Evolutionary conservation across 2,329 filamentous ascomycete species (phyloP).

Genomic region (Harringtonia aguacate): DNA sequence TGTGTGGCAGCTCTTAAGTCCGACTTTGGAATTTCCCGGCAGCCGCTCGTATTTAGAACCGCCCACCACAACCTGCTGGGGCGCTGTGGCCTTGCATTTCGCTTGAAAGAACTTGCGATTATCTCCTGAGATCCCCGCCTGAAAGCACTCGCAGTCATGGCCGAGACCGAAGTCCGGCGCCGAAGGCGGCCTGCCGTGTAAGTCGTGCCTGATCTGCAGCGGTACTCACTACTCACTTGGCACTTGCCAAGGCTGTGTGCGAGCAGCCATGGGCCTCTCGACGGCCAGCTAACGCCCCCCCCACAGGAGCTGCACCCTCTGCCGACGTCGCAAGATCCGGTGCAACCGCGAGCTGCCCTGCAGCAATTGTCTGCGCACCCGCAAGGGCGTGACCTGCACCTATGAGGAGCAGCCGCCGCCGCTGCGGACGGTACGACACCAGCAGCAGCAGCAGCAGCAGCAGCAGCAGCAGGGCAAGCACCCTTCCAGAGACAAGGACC

Average conservation of each 20-base stretch:
- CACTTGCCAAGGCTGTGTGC: too few relatives aligned
- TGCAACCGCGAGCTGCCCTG: constrained; percentile 30
- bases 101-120: too few relatives aligned
- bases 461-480: background rate
- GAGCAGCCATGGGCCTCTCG: too few relatives aligned
- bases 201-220: background rate
- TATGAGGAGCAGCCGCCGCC: constrained; percentile 5
- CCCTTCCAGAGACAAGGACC: too few relatives aligned
- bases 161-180: constrained; percentile 9
- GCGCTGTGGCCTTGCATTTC: too few relatives aligned
- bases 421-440: background rate
- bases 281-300: too few relatives aligned
- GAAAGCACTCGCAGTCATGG: constrained; percentile 1
- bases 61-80: too few relatives aligned
- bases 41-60: background rate
- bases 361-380: constrained; percentile 26
- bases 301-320: constrained; percentile 16
- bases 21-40: constrained; percentile 16
- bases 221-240: background rate
- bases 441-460: background rate
- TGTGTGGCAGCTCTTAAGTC: too few relatives aligned
- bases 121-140: too few relatives aligned
- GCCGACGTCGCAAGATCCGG: constrained; percentile 29
- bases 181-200: constrained; percentile 8
- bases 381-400: constrained; percentile 5